A percentile compares a stretch with the other conserved stretches of the same genome.
These are phyloP conservation scores for Kingdonia uniflora DNA, from an alignment of 164 flowering plant species.

Conservation along the genomic window DNA sequence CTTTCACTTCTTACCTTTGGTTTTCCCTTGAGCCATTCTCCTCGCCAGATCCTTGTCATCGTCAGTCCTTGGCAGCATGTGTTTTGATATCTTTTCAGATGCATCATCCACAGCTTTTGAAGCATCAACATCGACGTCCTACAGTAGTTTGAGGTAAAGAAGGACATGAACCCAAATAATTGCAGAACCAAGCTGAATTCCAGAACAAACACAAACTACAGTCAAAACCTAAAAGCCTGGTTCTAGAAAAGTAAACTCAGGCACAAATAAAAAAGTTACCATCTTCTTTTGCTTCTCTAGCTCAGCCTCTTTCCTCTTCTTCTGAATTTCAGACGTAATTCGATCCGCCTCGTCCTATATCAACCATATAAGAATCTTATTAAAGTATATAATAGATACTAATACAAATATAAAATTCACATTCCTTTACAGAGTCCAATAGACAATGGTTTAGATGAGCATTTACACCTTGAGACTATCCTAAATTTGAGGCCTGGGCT, in stretches of 20 bases:
- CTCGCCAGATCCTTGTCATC: conserved; percentile 32
- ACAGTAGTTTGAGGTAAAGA: conserved; percentile 99
- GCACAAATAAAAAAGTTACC: conserved; percentile 49
- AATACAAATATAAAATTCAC: no score
- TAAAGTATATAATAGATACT: neutral
- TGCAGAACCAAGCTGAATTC: conserved; percentile 98
- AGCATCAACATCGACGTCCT: conserved; percentile 58
- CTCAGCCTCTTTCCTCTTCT: conserved; percentile 53
- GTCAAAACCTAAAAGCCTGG: conserved; percentile 44
- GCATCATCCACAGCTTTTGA: conserved; percentile 23
- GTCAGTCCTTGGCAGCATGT: conserved; percentile 16
- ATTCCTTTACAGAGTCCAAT: no score
- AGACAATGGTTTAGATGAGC: no score
- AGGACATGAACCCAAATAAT: conserved; percentile 99
- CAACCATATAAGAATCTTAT: neutral
- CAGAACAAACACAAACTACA: conserved; percentile 51
- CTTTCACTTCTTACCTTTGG: conserved; percentile 34
- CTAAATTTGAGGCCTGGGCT: no score
- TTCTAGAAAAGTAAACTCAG: conserved; percentile 22
- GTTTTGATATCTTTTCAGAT: conserved; percentile 23
- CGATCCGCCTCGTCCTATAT: conserved; percentile 66
- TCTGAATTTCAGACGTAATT: conserved; percentile 59
- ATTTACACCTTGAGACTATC: no score
- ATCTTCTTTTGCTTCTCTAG: conserved; percentile 43
- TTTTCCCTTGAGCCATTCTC: conserved; percentile 48